Evolutionary conservation across 495 filamentous ascomycete genomes (phyloP).

Genomic region (Penicillium herquei): DNA sequence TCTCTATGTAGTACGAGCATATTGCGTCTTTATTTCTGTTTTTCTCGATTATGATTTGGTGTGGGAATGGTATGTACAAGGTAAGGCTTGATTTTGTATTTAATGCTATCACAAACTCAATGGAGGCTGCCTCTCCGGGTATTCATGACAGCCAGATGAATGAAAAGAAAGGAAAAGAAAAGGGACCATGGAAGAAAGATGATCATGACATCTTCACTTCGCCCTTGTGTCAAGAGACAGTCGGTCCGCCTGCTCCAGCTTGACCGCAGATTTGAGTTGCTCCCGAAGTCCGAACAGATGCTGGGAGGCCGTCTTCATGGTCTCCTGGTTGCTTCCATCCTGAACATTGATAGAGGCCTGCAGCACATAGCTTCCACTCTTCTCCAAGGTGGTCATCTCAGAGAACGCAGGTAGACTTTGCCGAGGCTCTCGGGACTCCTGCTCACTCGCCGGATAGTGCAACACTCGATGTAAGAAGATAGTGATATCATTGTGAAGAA

Average conservation of each 20-base stretch:
- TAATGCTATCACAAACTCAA: conserved; percentile 1
- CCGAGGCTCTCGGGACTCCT: conserved; percentile 28
- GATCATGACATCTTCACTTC: conserved; percentile 21
- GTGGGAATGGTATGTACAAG: neutral
- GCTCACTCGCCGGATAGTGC: conserved; percentile 31
- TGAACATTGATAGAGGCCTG: conserved; percentile 49
- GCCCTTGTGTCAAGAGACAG: conserved; percentile 65
- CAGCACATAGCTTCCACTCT: conserved; percentile 50
- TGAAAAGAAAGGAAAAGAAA: neutral
- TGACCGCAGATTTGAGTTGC: conserved; percentile 61
- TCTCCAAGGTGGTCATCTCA: conserved; percentile 41
- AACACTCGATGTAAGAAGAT: conserved; percentile 48
- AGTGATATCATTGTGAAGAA: conserved; percentile 47
- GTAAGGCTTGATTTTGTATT: too few species aligned
- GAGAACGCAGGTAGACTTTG: conserved; percentile 33
- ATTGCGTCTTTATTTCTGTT: too few species aligned
- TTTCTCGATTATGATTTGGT: neutral
- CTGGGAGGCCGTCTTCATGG: conserved; percentile 54
- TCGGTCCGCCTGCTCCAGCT: conserved; percentile 61
- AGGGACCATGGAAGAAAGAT: neutral
- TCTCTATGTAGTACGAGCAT: too few species aligned
- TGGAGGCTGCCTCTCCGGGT: conserved; percentile 28
- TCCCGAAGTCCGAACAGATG: conserved; percentile 62
- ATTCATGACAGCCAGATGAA: conserved; percentile 18
- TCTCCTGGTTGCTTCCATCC: conserved; percentile 51